Percentiles rank a stretch among this genome's conserved stretches.
Conservation (phyloP, 495 filamentous ascomycete species). For the Thermothielavioides terrestris region DNA sequence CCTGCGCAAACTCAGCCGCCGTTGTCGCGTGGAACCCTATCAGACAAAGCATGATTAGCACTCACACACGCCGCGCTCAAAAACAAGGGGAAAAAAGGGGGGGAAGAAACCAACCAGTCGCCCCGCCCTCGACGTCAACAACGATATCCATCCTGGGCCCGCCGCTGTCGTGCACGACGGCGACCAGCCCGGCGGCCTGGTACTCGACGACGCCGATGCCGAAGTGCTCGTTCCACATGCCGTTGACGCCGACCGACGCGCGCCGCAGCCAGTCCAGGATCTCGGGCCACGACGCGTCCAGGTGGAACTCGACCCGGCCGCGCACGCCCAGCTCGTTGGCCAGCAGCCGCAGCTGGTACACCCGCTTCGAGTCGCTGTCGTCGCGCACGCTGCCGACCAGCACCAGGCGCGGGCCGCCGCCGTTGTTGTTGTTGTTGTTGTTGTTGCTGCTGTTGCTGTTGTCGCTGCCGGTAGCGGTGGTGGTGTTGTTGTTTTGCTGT, state of each 20-base stretch:
- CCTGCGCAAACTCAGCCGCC: conserved; percentile 63
- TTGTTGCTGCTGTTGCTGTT: no score
- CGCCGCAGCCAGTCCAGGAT: conserved; percentile 68
- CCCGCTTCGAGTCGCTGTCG: conserved; percentile 70
- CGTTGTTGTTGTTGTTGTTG: no score
- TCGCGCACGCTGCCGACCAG: conserved; percentile 85
- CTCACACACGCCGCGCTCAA: not conserved
- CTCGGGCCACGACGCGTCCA: conserved; percentile 79
- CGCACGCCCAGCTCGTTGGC: conserved; percentile 81
- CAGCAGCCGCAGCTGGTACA: conserved; percentile 82
- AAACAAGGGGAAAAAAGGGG: not conserved
- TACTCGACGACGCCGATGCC: conserved; percentile 98
- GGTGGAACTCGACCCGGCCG: conserved; percentile 74
- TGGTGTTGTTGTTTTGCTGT: no score
- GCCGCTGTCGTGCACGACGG: conserved; percentile 84
- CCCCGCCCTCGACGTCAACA: conserved; percentile 60
- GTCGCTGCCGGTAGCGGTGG: no score
- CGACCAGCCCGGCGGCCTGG: conserved; percentile 85
- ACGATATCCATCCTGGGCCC: conserved; percentile 93
- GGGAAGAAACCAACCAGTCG: conserved; percentile 48
- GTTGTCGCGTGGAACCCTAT: conserved; percentile 77
- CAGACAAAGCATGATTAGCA: conserved; percentile 14
- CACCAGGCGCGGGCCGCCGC: conserved; percentile 56
- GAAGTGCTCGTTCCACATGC: conserved; percentile 99
- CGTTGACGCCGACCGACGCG: conserved; percentile 80